Percentiles rank a stretch among this genome's conserved stretches.
These are phyloP conservation scores for Inga oerstediana DNA, from an alignment of 306 rosid genomes.

Conservation along the genomic window DNA sequence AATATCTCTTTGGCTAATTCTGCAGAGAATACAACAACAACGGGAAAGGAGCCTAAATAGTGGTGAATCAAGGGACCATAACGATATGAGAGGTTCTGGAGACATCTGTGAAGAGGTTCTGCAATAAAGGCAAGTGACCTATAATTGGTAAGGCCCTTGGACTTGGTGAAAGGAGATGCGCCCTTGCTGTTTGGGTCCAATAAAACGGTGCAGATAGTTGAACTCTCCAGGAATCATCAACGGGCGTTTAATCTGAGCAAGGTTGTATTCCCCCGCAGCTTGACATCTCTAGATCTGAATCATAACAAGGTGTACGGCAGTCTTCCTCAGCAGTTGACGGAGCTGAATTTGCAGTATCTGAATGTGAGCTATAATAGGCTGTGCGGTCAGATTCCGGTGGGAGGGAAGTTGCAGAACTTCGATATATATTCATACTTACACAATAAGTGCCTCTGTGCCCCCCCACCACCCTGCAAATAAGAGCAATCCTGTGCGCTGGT, in stretches of 20 bases:
- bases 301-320: slow-evolving; percentile 59
- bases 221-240: slow-evolving; percentile 60
- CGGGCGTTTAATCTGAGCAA: slow-evolving; percentile 48
- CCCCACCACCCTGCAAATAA: slow-evolving; percentile 53
- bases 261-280: slow-evolving; percentile 38
- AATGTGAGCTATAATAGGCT: slow-evolving; percentile 73
- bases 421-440: slow-evolving; percentile 50
- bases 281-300: slow-evolving; percentile 52
- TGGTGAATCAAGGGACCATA: neutral
- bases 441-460: slow-evolving; percentile 68
- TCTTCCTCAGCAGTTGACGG: slow-evolving; percentile 44
- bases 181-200: slow-evolving; percentile 47
- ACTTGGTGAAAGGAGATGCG: slow-evolving; percentile 48
- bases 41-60: neutral
- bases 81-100: neutral
- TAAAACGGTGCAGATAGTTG: slow-evolving; percentile 34
- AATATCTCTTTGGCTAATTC: slow-evolving; percentile 50
- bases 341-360: slow-evolving; percentile 45
- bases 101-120: neutral
- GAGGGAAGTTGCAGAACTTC: slow-evolving; percentile 59
- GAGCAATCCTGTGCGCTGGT: neutral
- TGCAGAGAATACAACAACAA: neutral
- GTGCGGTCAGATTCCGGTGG: slow-evolving; percentile 67
- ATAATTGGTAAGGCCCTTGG: neutral
- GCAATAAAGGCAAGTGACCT: neutral